Conservation (phyloP, 768 basidiomycete genomes). For the Termitomyces bulborhizus region DNA sequence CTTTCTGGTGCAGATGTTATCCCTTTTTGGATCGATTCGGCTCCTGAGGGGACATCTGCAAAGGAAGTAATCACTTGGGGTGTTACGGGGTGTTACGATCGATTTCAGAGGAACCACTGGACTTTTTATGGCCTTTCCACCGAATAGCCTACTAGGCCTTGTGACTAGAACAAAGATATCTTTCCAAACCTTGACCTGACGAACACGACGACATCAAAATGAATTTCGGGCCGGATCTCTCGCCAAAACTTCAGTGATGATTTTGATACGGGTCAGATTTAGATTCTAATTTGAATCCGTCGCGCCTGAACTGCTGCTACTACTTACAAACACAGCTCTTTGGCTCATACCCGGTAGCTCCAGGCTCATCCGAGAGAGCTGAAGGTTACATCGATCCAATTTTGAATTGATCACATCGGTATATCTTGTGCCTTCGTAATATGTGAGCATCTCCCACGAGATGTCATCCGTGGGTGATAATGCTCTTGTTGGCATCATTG, state of each 20-base stretch:
- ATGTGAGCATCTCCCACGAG: background rate
- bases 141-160: too few relatives aligned
- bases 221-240: background rate
- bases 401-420: background rate
- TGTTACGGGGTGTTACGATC: background rate
- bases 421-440: background rate
- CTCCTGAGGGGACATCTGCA: background rate
- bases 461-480: too few relatives aligned
- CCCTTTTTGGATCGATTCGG: background rate
- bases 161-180: too few relatives aligned
- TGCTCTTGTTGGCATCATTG: background rate
- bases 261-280: background rate
- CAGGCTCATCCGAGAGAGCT: background rate
- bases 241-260: too few relatives aligned
- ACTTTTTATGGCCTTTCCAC: slow-evolving; percentile 2
- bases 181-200: too few relatives aligned
- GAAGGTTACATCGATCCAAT: background rate
- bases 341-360: background rate
- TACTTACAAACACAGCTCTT: too few relatives aligned
- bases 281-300: background rate
- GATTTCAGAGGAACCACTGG: background rate
- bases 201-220: background rate
- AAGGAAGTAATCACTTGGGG: background rate
- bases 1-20: background rate
- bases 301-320: background rate